Base-by-base conservation (phyloP, 495 filamentous ascomycete genomes). In the Peziza echinospora region DNA sequence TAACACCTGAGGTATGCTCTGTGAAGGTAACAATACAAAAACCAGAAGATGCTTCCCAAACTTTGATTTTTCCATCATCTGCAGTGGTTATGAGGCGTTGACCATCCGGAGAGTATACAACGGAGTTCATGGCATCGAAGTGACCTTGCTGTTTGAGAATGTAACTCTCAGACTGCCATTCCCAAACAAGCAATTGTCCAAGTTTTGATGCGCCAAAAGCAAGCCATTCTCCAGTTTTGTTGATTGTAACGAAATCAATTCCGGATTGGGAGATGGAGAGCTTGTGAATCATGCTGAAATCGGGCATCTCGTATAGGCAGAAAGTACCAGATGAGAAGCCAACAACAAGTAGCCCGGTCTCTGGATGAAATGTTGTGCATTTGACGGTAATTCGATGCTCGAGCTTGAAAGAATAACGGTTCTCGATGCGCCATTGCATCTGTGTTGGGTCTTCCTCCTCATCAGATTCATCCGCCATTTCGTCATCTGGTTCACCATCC, bases 101-200 rank as follows among this genome's bases (percentile, higher is more conserved):
- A 6, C 89, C 86, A 53, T 94, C 87, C 0, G 87, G 85, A 5
- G 91, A 91, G 62, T 96, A 96, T 10, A 77, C 77, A 5, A 97
- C 67, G 6, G 87, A 68, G 62, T 93, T 96, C 76, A 94, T 83
- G n/a, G 84, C 77, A 57, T 97, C 91, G 43, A 91, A 82, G 63
- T 97, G 89, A 1, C 87, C 87, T 63, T 96, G 89, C 56, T 97
- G 89, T 62, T 96, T 97, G 26, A 97, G 63, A 47, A 97, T 86
- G 62, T 96, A 96, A n/a, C 91, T 94, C 60, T 97, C 89, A 1
- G 91, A 96, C 56, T 96, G 91, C 91, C 91, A 96, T 62, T 97
- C 89, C 89, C 89, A 97, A 21, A 97, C 91, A 26, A 97, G 69
- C 11, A 97, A 65, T 52, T 97, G 89, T 10, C 89, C 89, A 22